Conservation (phyloP, 148 eudicot genomes). For the Suaeda aralocaspica region DNA sequence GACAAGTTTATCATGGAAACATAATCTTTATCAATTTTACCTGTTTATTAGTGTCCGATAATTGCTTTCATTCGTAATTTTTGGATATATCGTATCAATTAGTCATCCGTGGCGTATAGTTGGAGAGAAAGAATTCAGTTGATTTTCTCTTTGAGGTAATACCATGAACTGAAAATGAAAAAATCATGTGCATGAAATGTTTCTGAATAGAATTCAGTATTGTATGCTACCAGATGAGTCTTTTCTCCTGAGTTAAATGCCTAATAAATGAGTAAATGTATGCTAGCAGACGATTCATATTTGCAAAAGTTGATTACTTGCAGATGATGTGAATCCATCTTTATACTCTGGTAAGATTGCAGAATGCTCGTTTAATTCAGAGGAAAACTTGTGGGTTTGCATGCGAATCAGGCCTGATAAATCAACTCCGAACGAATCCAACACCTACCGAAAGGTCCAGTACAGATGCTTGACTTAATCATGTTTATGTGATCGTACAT, state of each 20-base stretch:
- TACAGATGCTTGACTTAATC: background rate
- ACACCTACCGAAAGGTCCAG: slow-evolving; percentile 77
- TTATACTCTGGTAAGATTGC: slow-evolving; percentile 68
- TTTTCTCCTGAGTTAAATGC: background rate
- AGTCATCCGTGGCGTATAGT: too few relatives aligned
- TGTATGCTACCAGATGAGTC: background rate
- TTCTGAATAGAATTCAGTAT: too few relatives aligned
- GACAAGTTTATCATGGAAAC: too few relatives aligned
- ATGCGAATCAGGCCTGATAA: slow-evolving; percentile 76
- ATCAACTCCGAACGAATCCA: slow-evolving; percentile 72
- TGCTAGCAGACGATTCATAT: background rate
- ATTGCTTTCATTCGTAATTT: too few relatives aligned
- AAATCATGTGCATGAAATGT: too few relatives aligned
- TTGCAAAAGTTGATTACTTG: slow-evolving; percentile 19
- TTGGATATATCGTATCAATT: too few relatives aligned
- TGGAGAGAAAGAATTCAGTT: slow-evolving; percentile 95
- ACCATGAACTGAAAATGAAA: too few relatives aligned
- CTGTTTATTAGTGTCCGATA: too few relatives aligned
- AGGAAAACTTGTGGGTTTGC: slow-evolving; percentile 62
- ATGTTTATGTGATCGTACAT: background rate
- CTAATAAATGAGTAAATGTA: too few relatives aligned
- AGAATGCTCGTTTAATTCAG: slow-evolving; percentile 71
- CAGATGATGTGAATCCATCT: slow-evolving; percentile 71
- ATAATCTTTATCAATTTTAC: too few relatives aligned
- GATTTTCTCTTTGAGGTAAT: slow-evolving; percentile 95